Base-by-base conservation (phyloP, 306 rosid genomes). In the Cucumis melo region DNA sequence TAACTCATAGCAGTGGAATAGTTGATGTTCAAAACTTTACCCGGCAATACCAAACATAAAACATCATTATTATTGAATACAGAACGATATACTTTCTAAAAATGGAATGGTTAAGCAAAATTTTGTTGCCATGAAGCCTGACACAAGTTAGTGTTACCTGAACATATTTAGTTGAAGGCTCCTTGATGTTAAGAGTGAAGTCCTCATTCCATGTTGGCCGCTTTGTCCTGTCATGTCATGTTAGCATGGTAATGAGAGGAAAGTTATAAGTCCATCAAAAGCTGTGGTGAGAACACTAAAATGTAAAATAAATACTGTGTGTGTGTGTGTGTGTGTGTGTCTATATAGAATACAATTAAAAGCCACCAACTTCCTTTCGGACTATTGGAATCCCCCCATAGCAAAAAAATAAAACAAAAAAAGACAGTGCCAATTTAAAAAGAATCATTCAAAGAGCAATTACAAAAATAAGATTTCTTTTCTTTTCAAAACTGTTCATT, bases 191-290 rank as follows among this genome's bases (percentile, higher is more conserved):
- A 78, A 94, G 89, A 75, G 82, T 82, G 75, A 91, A 91, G 41
- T 87, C 91, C 85, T 94, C 96, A 29, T 94, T 91, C 98, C 98
- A 94, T 20, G 91, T 89, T 64, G 97, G 97, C 64, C 89, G 90
- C 78, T 82, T 94, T 53, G 83, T 88, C 90, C 98, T 91, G 87
- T 70, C 80, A 84, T 16, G 15, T 79, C 16, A 20, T 23, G 24
- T 68, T 41, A 68, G 74, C 29, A 68, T 68, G n/a, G 42, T 71
- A 53, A 77, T 5, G 70, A 77, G 74, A 64, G 23, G 29, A 38
- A 77, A 51, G 39, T 56, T 32, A n/a, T 20, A 34, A 20, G 51
- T 51, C 44, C 11, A 48, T 73, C 13, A 16, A 72, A 73, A 73
- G 62, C 11, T 44, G 4, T 46, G 53, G 53, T 3, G 17, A 46